phyloP scores from a whole-genome alignment of 805 yeast genomes.

The Metschnikowia anglica region DNA sequence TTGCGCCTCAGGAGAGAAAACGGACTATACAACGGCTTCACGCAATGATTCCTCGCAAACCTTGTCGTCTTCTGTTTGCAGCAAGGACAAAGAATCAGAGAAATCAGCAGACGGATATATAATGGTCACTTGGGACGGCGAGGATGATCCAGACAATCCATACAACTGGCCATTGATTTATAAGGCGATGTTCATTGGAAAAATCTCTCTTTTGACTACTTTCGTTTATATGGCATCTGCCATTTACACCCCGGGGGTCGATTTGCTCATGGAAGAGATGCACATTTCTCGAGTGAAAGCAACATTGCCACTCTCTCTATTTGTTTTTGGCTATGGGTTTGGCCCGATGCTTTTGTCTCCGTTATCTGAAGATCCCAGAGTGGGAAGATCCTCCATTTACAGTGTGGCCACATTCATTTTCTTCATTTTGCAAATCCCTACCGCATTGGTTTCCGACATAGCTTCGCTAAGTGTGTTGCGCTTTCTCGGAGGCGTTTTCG shows the following conservation, averaged over 20 bases:
- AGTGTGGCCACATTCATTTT: conserved; percentile 47
- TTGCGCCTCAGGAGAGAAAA: not conserved
- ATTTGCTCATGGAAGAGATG: conserved; percentile 45
- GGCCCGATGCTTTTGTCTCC: conserved; percentile 63
- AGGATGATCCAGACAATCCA: conserved; percentile 57
- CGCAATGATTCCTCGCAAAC: no score
- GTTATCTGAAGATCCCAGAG: conserved; percentile 50
- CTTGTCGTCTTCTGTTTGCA: no score
- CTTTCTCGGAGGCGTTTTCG: conserved; percentile 53
- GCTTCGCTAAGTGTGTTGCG: conserved; percentile 52
- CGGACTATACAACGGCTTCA: no score
- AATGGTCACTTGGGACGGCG: conserved; percentile 40
- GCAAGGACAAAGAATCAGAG: no score
- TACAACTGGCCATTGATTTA: conserved; percentile 50
- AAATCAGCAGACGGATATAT: no score
- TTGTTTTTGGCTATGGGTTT: conserved; percentile 59
- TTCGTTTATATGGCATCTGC: conserved; percentile 59
- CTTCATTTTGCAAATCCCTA: conserved; percentile 53
- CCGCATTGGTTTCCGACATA: conserved; percentile 50
- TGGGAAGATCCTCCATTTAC: conserved; percentile 56
- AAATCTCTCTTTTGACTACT: conserved; percentile 47
- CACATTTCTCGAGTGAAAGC: conserved; percentile 44
- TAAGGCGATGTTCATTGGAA: conserved; percentile 38
- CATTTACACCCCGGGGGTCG: conserved; percentile 52
- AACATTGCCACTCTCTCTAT: conserved; percentile 51